Base-by-base conservation (phyloP, 2,329 filamentous ascomycete genomes). In the Trichoderma sp. region DNA sequence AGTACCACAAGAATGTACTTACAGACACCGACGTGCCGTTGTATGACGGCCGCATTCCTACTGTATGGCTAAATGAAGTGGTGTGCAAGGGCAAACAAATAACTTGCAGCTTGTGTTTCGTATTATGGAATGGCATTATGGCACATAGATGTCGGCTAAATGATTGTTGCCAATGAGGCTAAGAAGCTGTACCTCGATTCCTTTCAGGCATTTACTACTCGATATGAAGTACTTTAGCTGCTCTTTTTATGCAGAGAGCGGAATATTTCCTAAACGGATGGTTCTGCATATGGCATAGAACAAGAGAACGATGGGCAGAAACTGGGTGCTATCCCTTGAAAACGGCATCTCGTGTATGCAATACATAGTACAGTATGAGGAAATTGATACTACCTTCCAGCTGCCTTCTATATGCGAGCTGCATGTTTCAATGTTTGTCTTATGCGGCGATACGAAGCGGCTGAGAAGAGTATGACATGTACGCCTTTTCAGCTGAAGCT, bases 371-470 rank as follows among this genome's bases (percentile, higher is more conserved):
- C 24, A 21, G 28, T 21, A 12, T n/a, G 12, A 7, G 58, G 28
- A 26, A 43, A 43, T n/a, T 43, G 7, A 36, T 62, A 9, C 57
- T 53, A 62, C 67, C 56, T 18, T n/a, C 21, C 24, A 68, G 51
- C 34, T 56, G 51, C 43, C 43, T 51, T 21, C 9, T 51, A 21
- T 51, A 21, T 21, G 43, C n/a, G 24, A 15, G 12, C n/a, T 26
- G 60, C 24, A 18, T 32, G 32, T 30, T 36, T 34, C 28, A 12
- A 21, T 24, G 63, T 1, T 53, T 66, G 43, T 66, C 63, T 66
- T 26, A 47, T 11, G 57, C 21, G 47, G 58, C 18, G 32, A 68
- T 60, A 68, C 65, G 53, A 60, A 63, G 58, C 68, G 68, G 68
- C 68, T 63, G 58, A 70, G 58, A 21, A 26, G 18, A 21, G 47